Base-by-base conservation (phyloP, 805 yeast genomes). In the Candida khao-thaluensis region DNA sequence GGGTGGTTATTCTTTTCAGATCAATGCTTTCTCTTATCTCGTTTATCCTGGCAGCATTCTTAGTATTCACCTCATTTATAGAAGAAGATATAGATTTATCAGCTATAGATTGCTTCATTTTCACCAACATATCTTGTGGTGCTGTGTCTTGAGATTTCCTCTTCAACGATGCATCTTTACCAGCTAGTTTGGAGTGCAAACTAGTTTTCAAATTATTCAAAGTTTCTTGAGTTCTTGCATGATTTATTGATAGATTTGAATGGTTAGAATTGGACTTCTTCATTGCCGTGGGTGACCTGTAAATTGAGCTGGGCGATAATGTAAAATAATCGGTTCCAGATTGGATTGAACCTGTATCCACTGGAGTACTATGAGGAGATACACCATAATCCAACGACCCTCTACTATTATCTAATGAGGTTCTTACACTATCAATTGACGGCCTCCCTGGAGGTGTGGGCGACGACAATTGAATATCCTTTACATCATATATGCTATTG, bases 1-100 rank as follows among this genome's bases (percentile, higher is more conserved):
- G 16, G 3, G 64, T 53, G 17, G 43, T 40, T n/a, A 57, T 45
- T 15, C 66, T 45, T 35, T 62, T 59, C 59, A 48, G 59, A 31
- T 68, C 71, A 25, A 69, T 57, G 33, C 66, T 57, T 20, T 62
- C 64, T 38, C 72, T 51, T 29, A 67, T 52, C 30, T 59, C 67
- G 20, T 52, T 52, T n/a, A 61, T 39, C 22, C n/a, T 17, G 20
- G 33, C 31, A 7, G 16, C 14, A 16, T 30, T 33, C 15, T 34
- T 27, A 3, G 26, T 9, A 14, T 24, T 3, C 4, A n/a, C 22
- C 3, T 27, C 35, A 5, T 20, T n/a, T 4, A 35, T 28, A 35
- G 43, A 44, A 35, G 45, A 37, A 1, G 44, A 38, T 2, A 35
- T 42, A 2, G 50, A 30, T 30, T 51, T 57, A 3, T 54, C 50